Conservation (phyloP, 805 yeast species). For the Lipomyces oligophaga region DNA sequence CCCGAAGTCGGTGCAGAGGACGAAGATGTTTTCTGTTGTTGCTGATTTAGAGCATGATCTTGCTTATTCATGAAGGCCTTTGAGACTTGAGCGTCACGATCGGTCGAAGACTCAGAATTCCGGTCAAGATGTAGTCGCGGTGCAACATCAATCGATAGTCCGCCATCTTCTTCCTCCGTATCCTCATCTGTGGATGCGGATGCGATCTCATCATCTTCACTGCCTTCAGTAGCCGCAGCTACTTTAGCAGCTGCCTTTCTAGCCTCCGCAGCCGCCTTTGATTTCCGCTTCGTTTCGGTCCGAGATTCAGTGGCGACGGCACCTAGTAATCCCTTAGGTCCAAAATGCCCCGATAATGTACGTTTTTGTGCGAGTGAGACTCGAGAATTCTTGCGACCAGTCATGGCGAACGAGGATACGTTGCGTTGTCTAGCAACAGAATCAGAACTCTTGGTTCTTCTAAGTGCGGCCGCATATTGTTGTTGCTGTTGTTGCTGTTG, state of each 20-base stretch:
- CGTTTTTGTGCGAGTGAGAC: conserved; percentile 16
- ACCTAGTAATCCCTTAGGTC: background rate
- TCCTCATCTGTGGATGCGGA: conserved; percentile 11
- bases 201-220: conserved; percentile 17
- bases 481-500: conserved; percentile 1
- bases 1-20: conserved; percentile 27
- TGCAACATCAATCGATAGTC: conserved; percentile 18
- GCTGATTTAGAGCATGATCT: conserved; percentile 5
- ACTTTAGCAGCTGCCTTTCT: background rate
- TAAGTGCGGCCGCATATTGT: conserved; percentile 9
- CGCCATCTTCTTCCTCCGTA: conserved; percentile 20
- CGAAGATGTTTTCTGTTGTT: conserved; percentile 16
- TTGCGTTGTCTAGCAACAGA: conserved; percentile 13
- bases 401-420: conserved; percentile 10
- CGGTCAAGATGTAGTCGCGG: conserved; percentile 7
- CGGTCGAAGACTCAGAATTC: too few species aligned
- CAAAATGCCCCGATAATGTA: conserved; percentile 10
- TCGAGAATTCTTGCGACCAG: conserved; percentile 20
- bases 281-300: background rate
- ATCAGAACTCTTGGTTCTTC: conserved; percentile 17
- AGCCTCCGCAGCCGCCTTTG: background rate
- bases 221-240: background rate
- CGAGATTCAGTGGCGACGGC: too few species aligned
- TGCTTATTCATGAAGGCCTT: conserved; percentile 4
- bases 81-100: conserved; percentile 7